These are phyloP conservation scores for Selaginella moellendorffii DNA, from an alignment of 75 land plant species.

Conservation along the genomic window DNA sequence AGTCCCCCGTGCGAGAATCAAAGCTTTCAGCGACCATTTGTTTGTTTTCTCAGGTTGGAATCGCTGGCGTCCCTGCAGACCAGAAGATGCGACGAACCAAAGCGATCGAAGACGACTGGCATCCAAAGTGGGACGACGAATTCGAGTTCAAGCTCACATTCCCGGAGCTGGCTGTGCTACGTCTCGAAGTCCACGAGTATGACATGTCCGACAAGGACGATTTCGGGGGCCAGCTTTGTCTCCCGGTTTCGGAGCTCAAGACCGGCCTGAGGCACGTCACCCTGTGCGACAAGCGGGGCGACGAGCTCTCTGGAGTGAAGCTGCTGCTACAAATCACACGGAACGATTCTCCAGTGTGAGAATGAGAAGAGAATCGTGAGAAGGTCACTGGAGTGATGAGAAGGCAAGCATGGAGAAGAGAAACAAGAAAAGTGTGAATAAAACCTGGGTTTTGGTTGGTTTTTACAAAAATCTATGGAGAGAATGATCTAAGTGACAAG, in stretches of 20 bases:
- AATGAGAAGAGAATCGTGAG: too few species aligned
- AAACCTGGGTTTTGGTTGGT: too few species aligned
- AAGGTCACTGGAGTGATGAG: too few species aligned
- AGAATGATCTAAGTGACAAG: too few species aligned
- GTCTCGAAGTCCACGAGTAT: slow-evolving; percentile 64
- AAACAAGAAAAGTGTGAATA: too few species aligned
- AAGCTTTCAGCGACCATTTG: background rate
- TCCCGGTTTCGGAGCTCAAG: slow-evolving; percentile 57
- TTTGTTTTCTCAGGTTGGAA: slow-evolving; percentile 38
- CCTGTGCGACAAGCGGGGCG: slow-evolving; percentile 39
- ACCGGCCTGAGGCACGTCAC: slow-evolving; percentile 56
- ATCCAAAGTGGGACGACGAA: slow-evolving; percentile 57
- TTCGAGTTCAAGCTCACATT: slow-evolving; percentile 45
- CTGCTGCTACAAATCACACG: too few species aligned
- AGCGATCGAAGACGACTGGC: slow-evolving; percentile 48
- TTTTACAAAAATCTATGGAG: too few species aligned
- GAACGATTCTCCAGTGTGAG: too few species aligned
- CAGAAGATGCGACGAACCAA: slow-evolving; percentile 39
- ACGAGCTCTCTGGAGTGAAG: slow-evolving; percentile 36
- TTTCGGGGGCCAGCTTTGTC: slow-evolving; percentile 69
- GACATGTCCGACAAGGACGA: slow-evolving; percentile 55
- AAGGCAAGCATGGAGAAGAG: too few species aligned
- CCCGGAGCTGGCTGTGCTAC: slow-evolving; percentile 67
- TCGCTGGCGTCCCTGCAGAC: slow-evolving; percentile 69
- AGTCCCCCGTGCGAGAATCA: background rate